Evolutionary conservation across 148 eudicot genomes (phyloP).

Genomic region (Oxyria digyna): DNA sequence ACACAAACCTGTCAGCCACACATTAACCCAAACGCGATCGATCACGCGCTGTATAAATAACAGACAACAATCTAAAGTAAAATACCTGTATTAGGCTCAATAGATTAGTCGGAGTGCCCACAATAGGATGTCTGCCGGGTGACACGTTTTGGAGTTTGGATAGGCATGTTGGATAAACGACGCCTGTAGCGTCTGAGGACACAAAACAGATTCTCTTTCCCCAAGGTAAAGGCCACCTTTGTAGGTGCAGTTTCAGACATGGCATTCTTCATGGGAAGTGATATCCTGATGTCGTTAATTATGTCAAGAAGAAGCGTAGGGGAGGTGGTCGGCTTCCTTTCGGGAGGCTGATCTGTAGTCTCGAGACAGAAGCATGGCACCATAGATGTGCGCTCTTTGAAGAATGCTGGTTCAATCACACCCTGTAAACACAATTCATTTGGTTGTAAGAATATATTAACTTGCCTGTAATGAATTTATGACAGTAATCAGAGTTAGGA

Average conservation of each 20-base stretch:
- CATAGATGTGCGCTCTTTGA: constrained; percentile 52
- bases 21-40: no score
- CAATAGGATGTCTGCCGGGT: no score
- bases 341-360: constrained; percentile 36
- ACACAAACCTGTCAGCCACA: no score
- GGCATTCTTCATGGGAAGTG: constrained; percentile 71
- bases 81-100: no score
- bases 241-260: constrained; percentile 89
- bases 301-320: constrained; percentile 54
- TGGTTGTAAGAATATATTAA: background rate
- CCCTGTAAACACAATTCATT: constrained; percentile 34
- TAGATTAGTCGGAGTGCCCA: no score
- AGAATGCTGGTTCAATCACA: constrained; percentile 66
- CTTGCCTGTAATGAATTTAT: no score
- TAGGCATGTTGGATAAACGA: constrained; percentile 54
- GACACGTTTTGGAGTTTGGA: no score
- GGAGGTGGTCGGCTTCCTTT: constrained; percentile 61
- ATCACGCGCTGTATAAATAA: no score
- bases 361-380: constrained; percentile 83
- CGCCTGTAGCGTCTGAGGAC: constrained; percentile 97
- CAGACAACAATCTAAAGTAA: no score
- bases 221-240: constrained; percentile 91
- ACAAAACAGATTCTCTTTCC: constrained; percentile 86
- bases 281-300: constrained; percentile 72
- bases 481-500: no score